Conservation (phyloP, 352 stramenopile species). For the Phytophthora tentaculata region DNA sequence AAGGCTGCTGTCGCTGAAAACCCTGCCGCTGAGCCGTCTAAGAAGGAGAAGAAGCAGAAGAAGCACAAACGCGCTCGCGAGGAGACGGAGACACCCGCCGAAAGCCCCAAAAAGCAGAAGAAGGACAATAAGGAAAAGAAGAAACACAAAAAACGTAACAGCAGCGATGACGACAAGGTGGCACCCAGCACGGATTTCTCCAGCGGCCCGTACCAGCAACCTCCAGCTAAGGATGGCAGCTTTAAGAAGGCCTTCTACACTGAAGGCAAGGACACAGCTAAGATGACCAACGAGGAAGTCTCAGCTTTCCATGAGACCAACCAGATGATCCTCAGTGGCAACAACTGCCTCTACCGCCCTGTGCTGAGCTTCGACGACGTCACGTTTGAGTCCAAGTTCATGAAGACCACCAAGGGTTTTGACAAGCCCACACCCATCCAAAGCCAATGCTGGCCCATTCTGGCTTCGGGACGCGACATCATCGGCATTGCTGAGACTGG, state of each 20-base stretch:
- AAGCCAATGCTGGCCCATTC: conserved; percentile 96
- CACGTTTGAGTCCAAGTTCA: conserved; percentile 84
- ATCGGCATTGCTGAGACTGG: conserved; percentile 94
- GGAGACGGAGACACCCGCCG: conserved; percentile 36
- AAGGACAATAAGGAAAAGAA: conserved; percentile 52
- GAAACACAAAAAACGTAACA: conserved; percentile 58
- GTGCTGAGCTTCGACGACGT: conserved; percentile 77
- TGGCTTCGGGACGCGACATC: conserved; percentile 87
- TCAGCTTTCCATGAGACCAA: conserved; percentile 87
- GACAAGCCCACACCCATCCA: conserved; percentile 96
- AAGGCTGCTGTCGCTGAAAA: conserved; percentile 29
- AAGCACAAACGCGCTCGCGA: conserved; percentile 39
- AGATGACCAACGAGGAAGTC: conserved; percentile 82
- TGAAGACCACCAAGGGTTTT: conserved; percentile 91
- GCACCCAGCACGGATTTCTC: conserved; percentile 58
- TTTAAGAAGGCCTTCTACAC: conserved; percentile 90
- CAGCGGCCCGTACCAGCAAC: conserved; percentile 78
- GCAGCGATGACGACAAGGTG: conserved; percentile 42
- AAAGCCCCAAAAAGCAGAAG: conserved; percentile 49
- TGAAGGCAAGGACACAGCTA: conserved; percentile 69
- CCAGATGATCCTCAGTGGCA: conserved; percentile 86
- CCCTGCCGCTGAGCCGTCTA: conserved; percentile 1
- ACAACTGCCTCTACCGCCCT: conserved; percentile 89
- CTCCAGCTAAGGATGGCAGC: conserved; percentile 60
- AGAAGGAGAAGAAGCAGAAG: conserved; percentile 43